phyloP scores from a whole-genome alignment of 306 rosid species.

The Medicago ruthenica region DNA sequence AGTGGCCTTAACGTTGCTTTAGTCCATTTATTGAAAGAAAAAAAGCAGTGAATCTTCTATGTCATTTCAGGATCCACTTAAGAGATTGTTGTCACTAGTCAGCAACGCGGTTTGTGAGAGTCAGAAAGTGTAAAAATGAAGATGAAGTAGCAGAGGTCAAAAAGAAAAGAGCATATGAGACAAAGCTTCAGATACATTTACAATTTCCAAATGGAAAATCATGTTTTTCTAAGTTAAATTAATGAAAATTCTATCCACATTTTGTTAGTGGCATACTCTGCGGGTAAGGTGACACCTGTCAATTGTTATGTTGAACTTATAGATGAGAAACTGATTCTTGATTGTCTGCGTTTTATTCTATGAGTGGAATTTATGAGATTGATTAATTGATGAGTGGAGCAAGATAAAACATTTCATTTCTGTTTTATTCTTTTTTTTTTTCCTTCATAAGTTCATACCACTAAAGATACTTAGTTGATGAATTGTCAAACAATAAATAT shows the following conservation, averaged over 20 bases:
- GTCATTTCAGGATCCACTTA: slow-evolving; percentile 14
- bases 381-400: no score
- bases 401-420: no score
- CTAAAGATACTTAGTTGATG: no score
- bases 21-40: not conserved
- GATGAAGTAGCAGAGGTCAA: not conserved
- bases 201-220: not conserved
- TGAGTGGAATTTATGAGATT: no score
- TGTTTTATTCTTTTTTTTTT: no score
- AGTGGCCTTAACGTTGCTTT: not conserved
- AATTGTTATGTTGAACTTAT: not conserved
- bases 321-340: not conserved
- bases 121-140: slow-evolving; percentile 15
- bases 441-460: no score
- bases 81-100: not conserved
- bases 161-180: not conserved
- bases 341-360: no score
- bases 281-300: not conserved
- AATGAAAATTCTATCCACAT: not conserved
- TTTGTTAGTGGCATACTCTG: not conserved
- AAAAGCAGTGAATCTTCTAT: slow-evolving; percentile 35
- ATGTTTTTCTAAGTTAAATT: not conserved
- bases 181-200: not conserved
- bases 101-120: slow-evolving; percentile 15
- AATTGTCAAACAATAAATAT: no score